Evolutionary conservation across 2,329 filamentous ascomycete species (phyloP), one percentile per base, ranked within the genome.

Genomic region (Passalora sequoiae): DNA sequence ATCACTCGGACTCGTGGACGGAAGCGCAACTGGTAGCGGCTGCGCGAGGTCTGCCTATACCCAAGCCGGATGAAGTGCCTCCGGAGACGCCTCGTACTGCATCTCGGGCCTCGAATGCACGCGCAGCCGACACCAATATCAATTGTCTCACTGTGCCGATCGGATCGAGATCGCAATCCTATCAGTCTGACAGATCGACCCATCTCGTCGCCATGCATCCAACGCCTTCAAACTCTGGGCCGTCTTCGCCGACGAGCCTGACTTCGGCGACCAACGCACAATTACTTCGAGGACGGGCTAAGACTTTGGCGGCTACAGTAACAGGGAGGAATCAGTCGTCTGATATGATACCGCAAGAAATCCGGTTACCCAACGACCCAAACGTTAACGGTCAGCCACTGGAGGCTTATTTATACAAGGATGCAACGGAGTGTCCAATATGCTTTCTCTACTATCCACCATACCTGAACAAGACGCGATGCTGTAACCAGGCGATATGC

Each of bases 371-470:
- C 0, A 75, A 81, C 48, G 89, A 96, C 55, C 86, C 86, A 0
- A 91, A 85, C 57, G 86, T 97, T 32, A 95, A 97, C 56, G 91
- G 92, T n/a, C 88, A 95, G 56, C 85, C 86, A 1, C 74, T 97
- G 33, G 92, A 97, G 66, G 91, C 89, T 1, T 91, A 87, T 53
- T 71, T 98, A 1, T 98, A 98, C 73, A 95, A 95, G 64, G 81
- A 94, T 54, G 84, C 88, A 3, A 70, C 73, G 5, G 92, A 98
- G 63, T 98, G 92, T 59, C 91, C 92, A 4, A 95, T 98, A 50
- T 98, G 92, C 70, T 95, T 97, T 63, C 73, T 97, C 40, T 94
- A 89, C 57, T 98, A 97, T 55, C 92, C 92, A 0, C 89, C 89
- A 3, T 94, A 94, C 61, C 75, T 98, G 21, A 98, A 98, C 68